Evolutionary conservation across 2,329 filamentous ascomycete genomes (phyloP).

Genomic region (Aureobasidium sp.): DNA sequence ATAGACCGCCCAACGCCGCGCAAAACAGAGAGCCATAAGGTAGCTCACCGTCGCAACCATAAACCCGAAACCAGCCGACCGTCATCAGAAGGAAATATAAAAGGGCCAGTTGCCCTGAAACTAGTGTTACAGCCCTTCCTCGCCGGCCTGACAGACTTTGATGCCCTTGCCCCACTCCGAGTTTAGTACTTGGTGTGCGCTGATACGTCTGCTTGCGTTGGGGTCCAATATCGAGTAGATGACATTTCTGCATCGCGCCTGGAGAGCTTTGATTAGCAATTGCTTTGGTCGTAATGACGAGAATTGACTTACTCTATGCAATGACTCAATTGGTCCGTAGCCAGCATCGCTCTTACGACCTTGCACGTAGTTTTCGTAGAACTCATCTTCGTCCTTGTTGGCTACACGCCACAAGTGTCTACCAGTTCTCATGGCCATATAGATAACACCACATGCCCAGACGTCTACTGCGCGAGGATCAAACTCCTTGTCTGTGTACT

Average conservation of each 20-base stretch:
- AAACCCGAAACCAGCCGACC: background rate
- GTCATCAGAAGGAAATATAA: background rate
- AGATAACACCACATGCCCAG: slow-evolving; percentile 97
- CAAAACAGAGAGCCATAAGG: slow-evolving; percentile 6
- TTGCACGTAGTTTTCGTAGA: slow-evolving; percentile 89
- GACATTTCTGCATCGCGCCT: slow-evolving; percentile 96
- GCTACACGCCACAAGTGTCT: slow-evolving; percentile 95
- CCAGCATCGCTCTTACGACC: slow-evolving; percentile 91
- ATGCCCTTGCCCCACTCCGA: slow-evolving; percentile 99
- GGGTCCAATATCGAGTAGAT: slow-evolving; percentile 98
- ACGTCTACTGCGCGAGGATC: slow-evolving; percentile 96
- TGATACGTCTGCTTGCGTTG: slow-evolving; percentile 85
- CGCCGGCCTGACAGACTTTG: slow-evolving; percentile 90
- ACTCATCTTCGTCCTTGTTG: slow-evolving; percentile 94
- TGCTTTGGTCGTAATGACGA: background rate
- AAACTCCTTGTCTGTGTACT: slow-evolving; percentile 92
- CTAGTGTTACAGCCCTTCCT: slow-evolving; percentile 72
- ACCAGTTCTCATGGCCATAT: slow-evolving; percentile 98
- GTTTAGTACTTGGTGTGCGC: slow-evolving; percentile 91
- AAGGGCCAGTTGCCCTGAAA: slow-evolving; percentile 4
- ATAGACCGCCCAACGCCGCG: slow-evolving; percentile 12
- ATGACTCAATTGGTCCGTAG: slow-evolving; percentile 90
- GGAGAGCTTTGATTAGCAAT: slow-evolving; percentile 19
- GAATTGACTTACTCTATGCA: slow-evolving; percentile 70
- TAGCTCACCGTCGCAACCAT: slow-evolving; percentile 7